A percentile compares a stretch with the other conserved stretches of the same genome.
phyloP scores from a whole-genome alignment of 2,329 filamentous ascomycete genomes.

The Trichoderma gracile region DNA sequence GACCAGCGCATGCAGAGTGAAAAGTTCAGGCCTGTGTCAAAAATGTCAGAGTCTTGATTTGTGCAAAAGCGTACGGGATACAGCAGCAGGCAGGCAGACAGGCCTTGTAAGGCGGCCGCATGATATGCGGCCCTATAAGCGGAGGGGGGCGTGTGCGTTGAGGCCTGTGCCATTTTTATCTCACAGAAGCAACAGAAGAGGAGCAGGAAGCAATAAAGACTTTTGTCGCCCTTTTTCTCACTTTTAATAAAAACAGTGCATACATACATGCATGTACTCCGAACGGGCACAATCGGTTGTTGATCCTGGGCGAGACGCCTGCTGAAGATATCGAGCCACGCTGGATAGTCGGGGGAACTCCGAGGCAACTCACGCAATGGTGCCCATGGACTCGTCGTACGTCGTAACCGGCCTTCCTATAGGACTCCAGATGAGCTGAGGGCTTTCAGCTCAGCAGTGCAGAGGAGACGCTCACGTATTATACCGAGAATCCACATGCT shows the following conservation, averaged over 20 bases:
- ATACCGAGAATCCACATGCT: neutral
- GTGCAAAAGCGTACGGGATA: constrained; percentile 15
- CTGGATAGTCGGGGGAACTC: constrained; percentile 5
- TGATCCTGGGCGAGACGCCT: constrained; percentile 5
- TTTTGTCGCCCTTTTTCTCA: constrained; percentile 1
- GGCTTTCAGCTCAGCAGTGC: neutral
- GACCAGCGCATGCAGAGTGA: constrained; percentile 9
- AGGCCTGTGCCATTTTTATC: constrained; percentile 14
- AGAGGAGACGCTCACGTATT: neutral
- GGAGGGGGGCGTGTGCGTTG: constrained; percentile 25
- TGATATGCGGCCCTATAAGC: constrained; percentile 32
- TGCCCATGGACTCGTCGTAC: neutral
- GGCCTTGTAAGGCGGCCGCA: constrained; percentile 30
- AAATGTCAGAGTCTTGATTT: constrained; percentile 9
- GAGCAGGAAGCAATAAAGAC: neutral
- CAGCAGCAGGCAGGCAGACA: neutral
- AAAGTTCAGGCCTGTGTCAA: neutral
- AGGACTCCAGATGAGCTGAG: neutral
- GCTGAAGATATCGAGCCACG: constrained; percentile 2
- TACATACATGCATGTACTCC: neutral
- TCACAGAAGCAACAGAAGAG: neutral
- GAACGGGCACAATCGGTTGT: constrained; percentile 2
- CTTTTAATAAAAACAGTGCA: neutral
- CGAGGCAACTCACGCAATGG: neutral
- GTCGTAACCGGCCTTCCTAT: neutral